A percentile compares a stretch with the other conserved stretches of the same genome.
phyloP scores from a whole-genome alignment of 495 filamentous ascomycete genomes.

The Trichoderma virens region DNA sequence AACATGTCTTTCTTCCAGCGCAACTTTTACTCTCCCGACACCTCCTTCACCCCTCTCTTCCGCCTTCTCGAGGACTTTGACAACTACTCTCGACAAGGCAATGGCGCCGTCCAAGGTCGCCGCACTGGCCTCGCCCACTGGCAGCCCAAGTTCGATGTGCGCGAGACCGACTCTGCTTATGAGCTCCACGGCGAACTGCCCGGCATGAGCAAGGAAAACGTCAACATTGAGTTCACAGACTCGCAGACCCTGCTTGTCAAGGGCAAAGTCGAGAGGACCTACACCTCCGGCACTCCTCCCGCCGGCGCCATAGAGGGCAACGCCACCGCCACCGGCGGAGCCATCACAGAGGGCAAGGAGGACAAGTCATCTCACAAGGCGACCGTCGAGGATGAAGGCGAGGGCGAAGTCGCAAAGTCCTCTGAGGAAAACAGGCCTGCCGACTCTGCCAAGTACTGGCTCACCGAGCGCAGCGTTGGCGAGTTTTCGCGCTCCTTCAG shows the following conservation, averaged over 20 bases:
- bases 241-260: slow-evolving; percentile 56
- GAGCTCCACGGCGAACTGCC: slow-evolving; percentile 76
- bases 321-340: not conserved
- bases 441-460: slow-evolving; percentile 55
- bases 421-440: slow-evolving; percentile 23
- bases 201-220: slow-evolving; percentile 61
- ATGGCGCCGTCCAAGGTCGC: slow-evolving; percentile 20
- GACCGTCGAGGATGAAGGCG: slow-evolving; percentile 50
- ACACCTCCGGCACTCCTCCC: slow-evolving; percentile 33
- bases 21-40: slow-evolving; percentile 15
- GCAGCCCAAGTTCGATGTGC: slow-evolving; percentile 66
- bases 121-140: slow-evolving; percentile 34
- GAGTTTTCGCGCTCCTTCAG: slow-evolving; percentile 71
- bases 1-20: slow-evolving; percentile 22
- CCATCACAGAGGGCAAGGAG: slow-evolving; percentile 30
- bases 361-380: slow-evolving; percentile 37
- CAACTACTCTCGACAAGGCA: slow-evolving; percentile 32
- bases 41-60: slow-evolving; percentile 56
- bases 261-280: slow-evolving; percentile 50
- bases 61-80: slow-evolving; percentile 64
- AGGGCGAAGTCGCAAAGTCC: slow-evolving; percentile 10
- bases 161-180: slow-evolving; percentile 54
- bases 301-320: slow-evolving; percentile 25
- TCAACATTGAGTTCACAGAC: slow-evolving; percentile 74
- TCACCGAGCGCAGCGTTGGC: slow-evolving; percentile 70